These are phyloP conservation scores for Lyophyllum semitale DNA, from an alignment of 768 basidiomycete genomes.

Conservation along the genomic window DNA sequence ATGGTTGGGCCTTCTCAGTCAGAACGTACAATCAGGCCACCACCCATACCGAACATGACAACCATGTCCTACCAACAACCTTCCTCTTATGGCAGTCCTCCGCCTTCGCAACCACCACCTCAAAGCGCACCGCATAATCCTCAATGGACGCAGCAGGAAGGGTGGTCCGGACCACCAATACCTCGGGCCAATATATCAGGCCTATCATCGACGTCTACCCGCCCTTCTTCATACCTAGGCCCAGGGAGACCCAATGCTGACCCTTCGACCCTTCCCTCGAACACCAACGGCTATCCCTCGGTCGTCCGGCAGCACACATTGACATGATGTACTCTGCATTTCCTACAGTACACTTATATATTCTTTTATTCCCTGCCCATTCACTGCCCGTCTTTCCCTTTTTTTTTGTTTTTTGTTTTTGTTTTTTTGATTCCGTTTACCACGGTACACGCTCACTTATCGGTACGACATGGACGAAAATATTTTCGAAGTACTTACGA, in stretches of 20 bases:
- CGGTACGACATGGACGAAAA: slow-evolving; percentile 62
- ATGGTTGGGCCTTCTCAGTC: slow-evolving; percentile 40
- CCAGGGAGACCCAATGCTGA: slow-evolving; percentile 45
- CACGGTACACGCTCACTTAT: slow-evolving; percentile 40
- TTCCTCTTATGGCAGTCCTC: slow-evolving; percentile 36
- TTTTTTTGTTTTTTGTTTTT: too few species aligned
- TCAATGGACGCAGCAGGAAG: slow-evolving; percentile 32
- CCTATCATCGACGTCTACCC: slow-evolving; percentile 37
- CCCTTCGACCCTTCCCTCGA: slow-evolving; percentile 38
- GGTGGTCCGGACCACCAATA: slow-evolving; percentile 41
- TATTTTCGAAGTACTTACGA: slow-evolving; percentile 59
- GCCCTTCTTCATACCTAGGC: slow-evolving; percentile 55
- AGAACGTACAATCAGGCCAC: slow-evolving; percentile 40
- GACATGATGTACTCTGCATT: slow-evolving; percentile 36
- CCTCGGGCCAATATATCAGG: slow-evolving; percentile 41
- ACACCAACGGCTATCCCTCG: slow-evolving; percentile 50
- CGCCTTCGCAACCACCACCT: slow-evolving; percentile 40
- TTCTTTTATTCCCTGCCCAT: slow-evolving; percentile 22
- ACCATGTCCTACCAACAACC: slow-evolving; percentile 39
- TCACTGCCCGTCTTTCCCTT: slow-evolving; percentile 28
- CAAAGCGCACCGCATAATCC: slow-evolving; percentile 18
- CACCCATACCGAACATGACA: slow-evolving; percentile 36
- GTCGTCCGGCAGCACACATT: slow-evolving; percentile 54
- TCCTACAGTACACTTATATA: slow-evolving; percentile 29
- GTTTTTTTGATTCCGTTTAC: slow-evolving; percentile 51